These are phyloP conservation scores for Colletotrichum eremochloae DNA, from an alignment of 2,329 filamentous ascomycete genomes.

Conservation along the genomic window DNA sequence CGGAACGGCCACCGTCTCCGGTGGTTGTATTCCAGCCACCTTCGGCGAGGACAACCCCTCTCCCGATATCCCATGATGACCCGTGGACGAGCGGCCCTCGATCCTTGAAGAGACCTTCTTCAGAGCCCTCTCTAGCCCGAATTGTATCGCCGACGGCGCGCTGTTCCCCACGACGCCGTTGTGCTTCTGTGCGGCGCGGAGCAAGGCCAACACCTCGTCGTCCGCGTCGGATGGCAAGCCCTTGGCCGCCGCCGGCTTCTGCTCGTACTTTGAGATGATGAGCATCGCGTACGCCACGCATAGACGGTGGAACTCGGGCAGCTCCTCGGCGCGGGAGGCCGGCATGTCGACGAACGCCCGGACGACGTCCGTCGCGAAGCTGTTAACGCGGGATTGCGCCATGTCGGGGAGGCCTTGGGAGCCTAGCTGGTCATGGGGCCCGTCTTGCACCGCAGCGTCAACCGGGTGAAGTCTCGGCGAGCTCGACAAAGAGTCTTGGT, in stretches of 20 bases:
- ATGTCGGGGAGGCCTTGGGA: constrained; percentile 9
- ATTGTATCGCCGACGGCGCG: constrained; percentile 38
- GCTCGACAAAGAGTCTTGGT: constrained; percentile 36
- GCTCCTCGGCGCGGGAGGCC: constrained; percentile 34
- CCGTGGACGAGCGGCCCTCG: constrained; percentile 5
- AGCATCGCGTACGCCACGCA: constrained; percentile 41
- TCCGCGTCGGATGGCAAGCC: constrained; percentile 3
- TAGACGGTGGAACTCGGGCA: constrained; percentile 38
- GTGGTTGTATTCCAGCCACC: background rate
- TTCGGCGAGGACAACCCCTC: background rate
- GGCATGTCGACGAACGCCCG: constrained; percentile 39
- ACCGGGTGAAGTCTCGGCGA: constrained; percentile 26
- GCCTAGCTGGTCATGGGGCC: background rate
- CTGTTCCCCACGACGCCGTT: constrained; percentile 32
- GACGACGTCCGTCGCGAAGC: constrained; percentile 37
- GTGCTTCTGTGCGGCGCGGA: constrained; percentile 33
- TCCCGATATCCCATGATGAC: background rate
- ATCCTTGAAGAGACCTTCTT: constrained; percentile 35
- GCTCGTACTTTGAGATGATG: constrained; percentile 38
- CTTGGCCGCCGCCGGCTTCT: constrained; percentile 7
- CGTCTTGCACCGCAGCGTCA: constrained; percentile 17
- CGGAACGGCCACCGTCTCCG: constrained; percentile 3
- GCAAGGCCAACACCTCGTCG: constrained; percentile 30
- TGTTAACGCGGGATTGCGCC: constrained; percentile 31
- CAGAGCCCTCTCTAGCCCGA: constrained; percentile 35